Evolutionary conservation across 2,329 filamentous ascomycete species (phyloP), one percentile per base, ranked within the genome.

Genomic region (Aspergillus uvarum): DNA sequence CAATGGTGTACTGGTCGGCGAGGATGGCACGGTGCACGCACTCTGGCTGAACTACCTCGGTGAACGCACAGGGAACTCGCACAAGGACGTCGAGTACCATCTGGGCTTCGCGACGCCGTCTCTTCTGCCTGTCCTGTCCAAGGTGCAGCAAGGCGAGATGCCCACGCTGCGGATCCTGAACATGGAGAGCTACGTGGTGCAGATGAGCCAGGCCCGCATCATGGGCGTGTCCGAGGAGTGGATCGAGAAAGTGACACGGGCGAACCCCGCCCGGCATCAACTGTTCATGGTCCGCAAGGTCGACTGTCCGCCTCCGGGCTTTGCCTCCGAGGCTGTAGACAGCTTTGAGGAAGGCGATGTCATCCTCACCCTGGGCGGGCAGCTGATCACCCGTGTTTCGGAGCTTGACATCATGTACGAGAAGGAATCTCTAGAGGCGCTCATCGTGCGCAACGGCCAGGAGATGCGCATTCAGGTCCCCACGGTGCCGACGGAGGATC

Each of bases 281-380:
- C 85, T 99, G 42, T 99, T 99, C 81, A 97, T 99, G 90, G 92
- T 99, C 31, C 89, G 92, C 69, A 99, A 99, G 79, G 89, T 96
- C 62, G 82, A 89, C 68, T 87, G 86, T 50, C 85, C 85, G 22
- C 84, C 80, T 1, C 72, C 77, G 5, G 72, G 71, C 12, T 72
- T 76, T 74, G 68, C 69, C 7, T 70, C 74, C 14, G 14, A 12
- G 38, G 72, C 82, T n/a, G 77, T 77, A n/a, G 82, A 83, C 52
- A 85, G 88, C 16, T 83, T 99, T 16, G 82, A 91, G 31, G 96
- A 99, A 79, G 92, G 93, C 54, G 95, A 99, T 72, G 89, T 99
- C 55, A 87, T 99, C 59, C 84, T 99, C 61, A 96, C 91, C 0
- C 81, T 99, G 51, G 97, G 98, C 74, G 91, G 85, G 67, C 91